phyloP scores from a whole-genome alignment of 2,329 filamentous ascomycete genomes.

The Alternaria sp. region DNA sequence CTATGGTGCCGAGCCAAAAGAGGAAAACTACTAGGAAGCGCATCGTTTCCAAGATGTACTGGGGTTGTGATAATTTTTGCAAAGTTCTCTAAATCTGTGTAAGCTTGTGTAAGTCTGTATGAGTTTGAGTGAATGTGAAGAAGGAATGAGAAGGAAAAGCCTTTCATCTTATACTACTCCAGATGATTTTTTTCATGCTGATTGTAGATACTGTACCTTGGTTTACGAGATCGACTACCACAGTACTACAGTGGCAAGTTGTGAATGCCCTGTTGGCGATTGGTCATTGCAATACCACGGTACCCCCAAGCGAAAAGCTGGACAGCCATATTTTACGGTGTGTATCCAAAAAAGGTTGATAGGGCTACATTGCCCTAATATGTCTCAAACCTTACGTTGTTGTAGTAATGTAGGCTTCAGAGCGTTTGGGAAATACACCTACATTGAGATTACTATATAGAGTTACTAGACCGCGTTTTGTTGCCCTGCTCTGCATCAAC shows the following conservation, averaged over 20 bases:
- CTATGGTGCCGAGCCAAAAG: conserved; percentile 8
- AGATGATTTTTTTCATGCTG: not conserved
- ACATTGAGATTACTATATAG: no score
- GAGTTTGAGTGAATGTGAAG: not conserved
- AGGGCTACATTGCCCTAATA: not conserved
- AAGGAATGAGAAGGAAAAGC: not conserved
- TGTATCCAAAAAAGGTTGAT: not conserved
- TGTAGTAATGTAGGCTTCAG: not conserved
- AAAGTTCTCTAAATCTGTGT: not conserved
- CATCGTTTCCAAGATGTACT: conserved; percentile 6
- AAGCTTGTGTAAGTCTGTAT: not conserved
- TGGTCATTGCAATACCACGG: not conserved
- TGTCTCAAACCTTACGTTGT: not conserved
- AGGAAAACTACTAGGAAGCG: conserved; percentile 9
- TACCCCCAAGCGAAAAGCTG: not conserved
- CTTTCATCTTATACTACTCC: not conserved
- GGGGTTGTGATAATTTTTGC: not conserved
- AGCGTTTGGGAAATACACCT: no score
- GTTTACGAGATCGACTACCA: not conserved
- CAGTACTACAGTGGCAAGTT: not conserved
- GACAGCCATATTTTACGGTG: not conserved
- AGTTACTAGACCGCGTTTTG: no score
- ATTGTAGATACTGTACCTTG: not conserved
- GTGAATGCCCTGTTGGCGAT: not conserved
- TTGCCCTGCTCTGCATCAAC: no score